Evolutionary conservation across 75 land plant species (phyloP).

Genomic region (Sequoia sempervirens): DNA sequence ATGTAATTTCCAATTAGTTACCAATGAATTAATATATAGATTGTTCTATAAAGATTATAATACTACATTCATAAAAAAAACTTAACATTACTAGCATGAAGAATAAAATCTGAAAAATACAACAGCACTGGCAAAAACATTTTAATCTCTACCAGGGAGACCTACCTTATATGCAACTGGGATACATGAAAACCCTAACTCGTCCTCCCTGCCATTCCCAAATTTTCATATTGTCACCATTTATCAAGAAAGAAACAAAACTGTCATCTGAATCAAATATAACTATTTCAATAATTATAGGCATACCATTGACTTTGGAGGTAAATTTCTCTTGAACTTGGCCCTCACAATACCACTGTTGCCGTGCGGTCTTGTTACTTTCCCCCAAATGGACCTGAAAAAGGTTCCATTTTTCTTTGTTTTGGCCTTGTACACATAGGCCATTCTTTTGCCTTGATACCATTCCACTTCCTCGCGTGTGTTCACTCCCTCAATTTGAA

Average conservation of each 20-base stretch:
- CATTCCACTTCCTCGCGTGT: slow-evolving; percentile 68
- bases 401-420: slow-evolving; percentile 63
- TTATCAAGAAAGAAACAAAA: not conserved
- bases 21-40: not conserved
- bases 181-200: slow-evolving; percentile 92
- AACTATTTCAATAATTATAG: not conserved
- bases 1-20: not conserved
- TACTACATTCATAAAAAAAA: not conserved
- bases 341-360: slow-evolving; percentile 92
- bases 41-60: not conserved
- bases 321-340: slow-evolving; percentile 79
- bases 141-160: not conserved
- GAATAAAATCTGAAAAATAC: not conserved
- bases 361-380: slow-evolving; percentile 82
- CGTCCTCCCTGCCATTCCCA: slow-evolving; percentile 48
- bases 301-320: slow-evolving; percentile 75
- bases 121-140: not conserved
- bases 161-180: slow-evolving; percentile 75
- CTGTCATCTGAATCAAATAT: not conserved
- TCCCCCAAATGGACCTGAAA: slow-evolving; percentile 90
- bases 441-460: slow-evolving; percentile 62
- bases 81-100: not conserved
- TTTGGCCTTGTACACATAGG: slow-evolving; percentile 70
- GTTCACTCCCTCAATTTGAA: slow-evolving; percentile 72
- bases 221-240: not conserved